Evolutionary conservation across 257 asterid species (phyloP).

Genomic region (Solanum ossicruentum): DNA sequence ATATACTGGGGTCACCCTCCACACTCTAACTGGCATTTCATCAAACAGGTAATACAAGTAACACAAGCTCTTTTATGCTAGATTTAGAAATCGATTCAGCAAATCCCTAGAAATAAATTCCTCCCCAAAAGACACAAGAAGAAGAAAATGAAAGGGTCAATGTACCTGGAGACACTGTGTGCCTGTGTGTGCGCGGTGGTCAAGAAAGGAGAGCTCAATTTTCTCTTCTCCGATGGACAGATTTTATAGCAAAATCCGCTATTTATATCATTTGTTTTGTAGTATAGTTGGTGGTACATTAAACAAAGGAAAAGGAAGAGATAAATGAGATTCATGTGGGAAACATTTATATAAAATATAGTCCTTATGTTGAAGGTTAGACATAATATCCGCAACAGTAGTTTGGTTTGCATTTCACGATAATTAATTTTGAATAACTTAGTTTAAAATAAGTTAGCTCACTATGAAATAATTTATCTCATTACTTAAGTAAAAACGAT

Average conservation of each 20-base stretch:
- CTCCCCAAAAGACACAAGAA: neutral
- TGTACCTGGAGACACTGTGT: neutral
- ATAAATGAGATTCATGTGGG: neutral
- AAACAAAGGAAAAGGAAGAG: neutral
- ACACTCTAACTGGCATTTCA: no score
- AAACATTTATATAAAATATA: neutral
- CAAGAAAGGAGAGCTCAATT: neutral
- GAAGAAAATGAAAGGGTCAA: neutral
- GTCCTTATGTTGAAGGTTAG: neutral
- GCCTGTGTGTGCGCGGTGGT: neutral
- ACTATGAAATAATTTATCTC: no score
- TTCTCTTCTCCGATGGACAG: neutral
- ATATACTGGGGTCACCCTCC: no score
- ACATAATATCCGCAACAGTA: no score
- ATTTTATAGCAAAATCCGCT: neutral
- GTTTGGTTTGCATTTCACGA: no score
- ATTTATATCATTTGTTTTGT: neutral
- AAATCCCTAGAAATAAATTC: neutral
- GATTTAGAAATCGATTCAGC: neutral
- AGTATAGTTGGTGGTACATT: neutral
- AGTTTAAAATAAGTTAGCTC: no score
- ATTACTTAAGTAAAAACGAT: no score
- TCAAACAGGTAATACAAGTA: no score
- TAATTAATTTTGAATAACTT: no score
- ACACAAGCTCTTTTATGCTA: no score